Evolutionary conservation across 495 filamentous ascomycete genomes (phyloP).

Genomic region (Xylaria curta): DNA sequence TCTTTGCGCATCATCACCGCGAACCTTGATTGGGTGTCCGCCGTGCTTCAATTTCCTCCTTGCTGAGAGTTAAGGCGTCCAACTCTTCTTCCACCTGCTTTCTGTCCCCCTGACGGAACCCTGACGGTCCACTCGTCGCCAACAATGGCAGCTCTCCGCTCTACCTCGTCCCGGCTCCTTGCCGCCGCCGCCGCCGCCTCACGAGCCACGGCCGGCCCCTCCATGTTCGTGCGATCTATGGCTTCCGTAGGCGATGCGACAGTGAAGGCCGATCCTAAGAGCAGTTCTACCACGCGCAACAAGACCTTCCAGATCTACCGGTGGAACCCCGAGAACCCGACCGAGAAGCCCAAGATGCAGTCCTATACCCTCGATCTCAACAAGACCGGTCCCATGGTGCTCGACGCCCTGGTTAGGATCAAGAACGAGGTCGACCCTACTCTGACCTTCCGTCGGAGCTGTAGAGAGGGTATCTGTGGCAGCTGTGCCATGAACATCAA

Average conservation of each 20-base stretch:
- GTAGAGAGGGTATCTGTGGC: conserved; percentile 97
- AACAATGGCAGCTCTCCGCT: conserved; percentile 81
- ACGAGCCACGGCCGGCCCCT: conserved; percentile 43
- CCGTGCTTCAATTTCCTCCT: background rate
- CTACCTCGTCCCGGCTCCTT: conserved; percentile 67
- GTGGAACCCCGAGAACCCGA: conserved; percentile 93
- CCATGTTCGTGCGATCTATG: conserved; percentile 53
- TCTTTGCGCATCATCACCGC: conserved; percentile 18
- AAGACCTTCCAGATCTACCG: conserved; percentile 99
- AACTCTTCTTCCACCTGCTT: background rate
- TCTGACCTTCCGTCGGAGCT: conserved; percentile 92
- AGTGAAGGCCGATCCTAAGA: conserved; percentile 61
- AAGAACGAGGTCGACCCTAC: conserved; percentile 99
- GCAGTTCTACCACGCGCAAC: conserved; percentile 64
- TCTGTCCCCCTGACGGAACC: background rate
- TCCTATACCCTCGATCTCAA: conserved; percentile 92
- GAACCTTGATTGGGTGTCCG: conserved; percentile 29
- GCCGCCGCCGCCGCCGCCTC: conserved; percentile 58
- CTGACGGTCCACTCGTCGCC: conserved; percentile 22
- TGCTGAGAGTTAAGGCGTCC: background rate
- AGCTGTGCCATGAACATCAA: conserved; percentile 99
- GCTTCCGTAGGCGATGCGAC: conserved; percentile 55
- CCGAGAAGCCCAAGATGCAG: conserved; percentile 94
- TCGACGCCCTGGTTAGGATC: conserved; percentile 95
- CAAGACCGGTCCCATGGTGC: conserved; percentile 98